Evolutionary conservation across 139 green algal species (phyloP).

Genomic region (Micractinium sp.): DNA sequence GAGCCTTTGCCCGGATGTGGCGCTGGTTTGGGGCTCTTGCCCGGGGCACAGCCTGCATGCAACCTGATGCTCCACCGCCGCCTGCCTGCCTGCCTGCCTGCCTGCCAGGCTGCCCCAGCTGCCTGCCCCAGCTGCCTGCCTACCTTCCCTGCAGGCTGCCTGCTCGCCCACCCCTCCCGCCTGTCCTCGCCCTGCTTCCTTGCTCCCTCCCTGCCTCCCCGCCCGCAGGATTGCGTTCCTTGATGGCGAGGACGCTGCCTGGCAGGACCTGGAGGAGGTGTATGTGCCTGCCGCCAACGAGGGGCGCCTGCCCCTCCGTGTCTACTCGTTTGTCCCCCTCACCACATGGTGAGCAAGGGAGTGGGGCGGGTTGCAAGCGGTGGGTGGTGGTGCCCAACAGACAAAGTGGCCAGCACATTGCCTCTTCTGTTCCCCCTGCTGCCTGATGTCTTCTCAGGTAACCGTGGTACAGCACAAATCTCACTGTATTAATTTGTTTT

Average conservation of each 20-base stretch:
- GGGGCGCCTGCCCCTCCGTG: conserved; percentile 45
- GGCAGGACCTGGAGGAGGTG: conserved; percentile 64
- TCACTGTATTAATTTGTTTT: too few species aligned
- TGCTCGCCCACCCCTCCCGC: background rate
- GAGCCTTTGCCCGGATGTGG: too few species aligned
- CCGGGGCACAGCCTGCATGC: background rate
- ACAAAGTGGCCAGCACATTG: too few species aligned
- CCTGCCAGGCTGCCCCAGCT: background rate
- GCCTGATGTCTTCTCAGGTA: too few species aligned
- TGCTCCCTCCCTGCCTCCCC: background rate
- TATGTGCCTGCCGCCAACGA: conserved; percentile 54
- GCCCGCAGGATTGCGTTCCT: conserved; percentile 33
- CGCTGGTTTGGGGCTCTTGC: too few species aligned
- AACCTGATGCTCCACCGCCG: background rate
- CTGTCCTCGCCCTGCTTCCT: background rate
- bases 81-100: background rate
- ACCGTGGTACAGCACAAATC: too few species aligned
- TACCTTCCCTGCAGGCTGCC: background rate
- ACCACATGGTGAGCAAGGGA: conserved; percentile 39
- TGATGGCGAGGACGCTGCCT: conserved; percentile 42
- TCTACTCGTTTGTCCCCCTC: conserved; percentile 53
- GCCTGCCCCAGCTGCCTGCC: background rate
- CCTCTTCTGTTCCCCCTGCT: too few species aligned
- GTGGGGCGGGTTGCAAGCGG: background rate
- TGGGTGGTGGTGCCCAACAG: too few species aligned